Evolutionary conservation across 2,329 filamentous ascomycete species (phyloP).

Genomic region (Penicillium vulpinum): DNA sequence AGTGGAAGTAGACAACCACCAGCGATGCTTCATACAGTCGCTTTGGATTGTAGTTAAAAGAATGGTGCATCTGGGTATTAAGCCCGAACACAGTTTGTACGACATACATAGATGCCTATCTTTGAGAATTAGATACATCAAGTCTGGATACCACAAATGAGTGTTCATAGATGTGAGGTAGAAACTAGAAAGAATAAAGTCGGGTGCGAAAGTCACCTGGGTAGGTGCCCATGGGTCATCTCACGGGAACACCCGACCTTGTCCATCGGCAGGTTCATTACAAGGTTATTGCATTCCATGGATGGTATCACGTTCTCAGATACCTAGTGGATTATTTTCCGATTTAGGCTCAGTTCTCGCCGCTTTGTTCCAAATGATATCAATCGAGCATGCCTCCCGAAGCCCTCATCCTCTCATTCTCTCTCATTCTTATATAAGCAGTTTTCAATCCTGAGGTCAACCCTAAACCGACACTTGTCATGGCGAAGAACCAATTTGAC

Average conservation of each 20-base stretch:
- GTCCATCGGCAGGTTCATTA: slow-evolving; percentile 13
- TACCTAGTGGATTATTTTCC: background rate
- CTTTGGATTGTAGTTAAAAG: background rate
- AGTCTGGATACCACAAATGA: background rate
- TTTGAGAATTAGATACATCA: background rate
- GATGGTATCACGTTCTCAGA: background rate
- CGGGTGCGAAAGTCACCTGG: background rate
- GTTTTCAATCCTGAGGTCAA: background rate
- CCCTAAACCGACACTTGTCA: background rate
- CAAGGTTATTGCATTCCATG: background rate
- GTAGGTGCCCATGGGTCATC: slow-evolving; percentile 14
- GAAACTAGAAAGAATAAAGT: background rate
- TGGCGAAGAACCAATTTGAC: background rate
- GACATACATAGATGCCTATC: too few relatives aligned
- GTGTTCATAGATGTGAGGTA: background rate
- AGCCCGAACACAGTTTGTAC: too few relatives aligned
- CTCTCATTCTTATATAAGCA: background rate
- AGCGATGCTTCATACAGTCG: background rate
- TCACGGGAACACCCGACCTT: slow-evolving; percentile 15
- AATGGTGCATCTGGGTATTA: background rate
- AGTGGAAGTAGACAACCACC: background rate
- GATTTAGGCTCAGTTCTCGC: background rate
- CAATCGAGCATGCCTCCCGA: background rate
- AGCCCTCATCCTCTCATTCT: background rate
- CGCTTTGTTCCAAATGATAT: background rate